Evolutionary conservation across 2,329 filamentous ascomycete species (phyloP).

Genomic region (Fusarium coicis): DNA sequence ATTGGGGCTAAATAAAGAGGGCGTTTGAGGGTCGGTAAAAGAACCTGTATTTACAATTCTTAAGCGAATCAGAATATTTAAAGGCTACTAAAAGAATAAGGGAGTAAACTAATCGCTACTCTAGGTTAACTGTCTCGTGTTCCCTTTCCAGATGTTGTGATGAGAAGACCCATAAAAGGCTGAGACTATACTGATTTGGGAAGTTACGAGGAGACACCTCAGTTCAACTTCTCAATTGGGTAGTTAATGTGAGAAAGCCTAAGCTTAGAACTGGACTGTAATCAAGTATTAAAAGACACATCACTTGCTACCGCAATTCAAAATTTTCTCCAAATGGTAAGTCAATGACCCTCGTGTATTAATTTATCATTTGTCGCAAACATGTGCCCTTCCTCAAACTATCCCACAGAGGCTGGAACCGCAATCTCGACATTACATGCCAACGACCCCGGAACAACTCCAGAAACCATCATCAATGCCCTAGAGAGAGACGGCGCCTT

Average conservation of each 20-base stretch:
- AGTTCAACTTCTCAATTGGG: accelerated
- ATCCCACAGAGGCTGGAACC: neutral
- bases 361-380: accelerated
- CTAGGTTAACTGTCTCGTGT: accelerated
- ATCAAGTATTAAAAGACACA: neutral
- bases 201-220: accelerated
- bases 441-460: accelerated
- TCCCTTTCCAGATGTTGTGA: neutral
- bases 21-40: too few species aligned
- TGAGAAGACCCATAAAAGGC: accelerated
- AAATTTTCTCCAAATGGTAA: accelerated
- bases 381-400: neutral
- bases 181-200: accelerated
- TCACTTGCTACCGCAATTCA: accelerated
- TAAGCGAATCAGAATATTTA: neutral
- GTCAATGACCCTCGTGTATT: accelerated
- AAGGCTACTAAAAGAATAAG: neutral
- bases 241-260: neutral
- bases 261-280: accelerated
- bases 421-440: neutral
- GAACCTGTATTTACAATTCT: accelerated
- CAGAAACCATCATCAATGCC: neutral
- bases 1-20: neutral
- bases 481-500: neutral
- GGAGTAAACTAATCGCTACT: neutral